Evolutionary conservation across 2,329 filamentous ascomycete genomes (phyloP), one percentile per base, ranked within the genome.

Genomic region (Diaporthe citriasiana): DNA sequence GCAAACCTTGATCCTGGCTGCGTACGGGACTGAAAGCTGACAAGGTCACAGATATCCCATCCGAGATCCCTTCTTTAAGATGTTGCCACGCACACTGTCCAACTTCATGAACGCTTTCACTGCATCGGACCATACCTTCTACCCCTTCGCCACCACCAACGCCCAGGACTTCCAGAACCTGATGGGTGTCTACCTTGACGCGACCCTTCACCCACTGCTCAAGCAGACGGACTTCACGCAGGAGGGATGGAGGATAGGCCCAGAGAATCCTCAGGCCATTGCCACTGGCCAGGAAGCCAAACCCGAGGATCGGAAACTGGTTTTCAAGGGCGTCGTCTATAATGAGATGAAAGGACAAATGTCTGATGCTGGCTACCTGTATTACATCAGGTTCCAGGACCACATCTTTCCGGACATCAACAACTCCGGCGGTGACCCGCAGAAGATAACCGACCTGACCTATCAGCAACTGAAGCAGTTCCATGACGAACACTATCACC

Each of bases 21-120:
- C 40, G 25, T 56, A 30, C 8, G 25, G 9, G 53, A 12, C 35
- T 5, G 12, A 25, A 76, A 77, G 72, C 82, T 85, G 74, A 85
- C 74, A 25, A 53, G n/a, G 22, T 73, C 12, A 69, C 81, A 96
- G 94, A 83, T 97, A 95, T 82, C 97, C 97, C n/a, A 96, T 99
- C 74, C 94, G 97, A 76, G 97, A 99, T 81, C 97, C 97, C 0
- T 99, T 99, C 88, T 99, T 99, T 88, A 99, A 98, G 89, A 99
- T 99, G 97, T 90, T 99, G 35, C 97, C 97, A 30, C 92, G 97
- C 78, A 98, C 97, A 7, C 89, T 99, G n/a, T 98, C 97, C 77
- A 99, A 98, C 84, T 99, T 98, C 82, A 99, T 99, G 97, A 99
- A 99, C 83, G 97, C 97, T 75, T 98, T 98, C 82, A 99, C 97